phyloP scores from a whole-genome alignment of 2,329 filamentous ascomycete species.

The Penicillium sp. region DNA sequence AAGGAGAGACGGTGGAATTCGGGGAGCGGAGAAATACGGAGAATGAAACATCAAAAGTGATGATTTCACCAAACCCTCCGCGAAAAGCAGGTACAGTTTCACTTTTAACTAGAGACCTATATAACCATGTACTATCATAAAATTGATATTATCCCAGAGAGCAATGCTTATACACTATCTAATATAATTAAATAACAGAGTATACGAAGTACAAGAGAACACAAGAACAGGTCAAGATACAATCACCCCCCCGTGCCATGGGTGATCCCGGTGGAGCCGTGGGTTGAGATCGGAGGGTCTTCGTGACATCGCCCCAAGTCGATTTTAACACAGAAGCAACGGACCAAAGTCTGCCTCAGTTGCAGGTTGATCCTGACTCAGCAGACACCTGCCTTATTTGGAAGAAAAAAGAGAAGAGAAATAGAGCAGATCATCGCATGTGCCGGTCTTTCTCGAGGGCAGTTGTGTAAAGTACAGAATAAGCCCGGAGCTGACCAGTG shows the following conservation, averaged over 20 bases:
- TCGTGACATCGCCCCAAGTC: conserved; percentile 10
- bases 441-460: not conserved
- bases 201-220: not conserved
- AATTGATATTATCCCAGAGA: not conserved
- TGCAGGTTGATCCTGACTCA: conserved; percentile 1
- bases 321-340: not conserved
- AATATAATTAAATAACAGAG: not conserved
- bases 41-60: not conserved
- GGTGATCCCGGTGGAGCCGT: conserved; percentile 22
- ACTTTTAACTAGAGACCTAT: not conserved
- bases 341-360: conserved; percentile 2
- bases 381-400: not conserved
- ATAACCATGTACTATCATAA: not conserved
- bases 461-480: not conserved
- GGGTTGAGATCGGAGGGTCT: conserved; percentile 18
- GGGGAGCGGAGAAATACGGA: conserved; percentile 25
- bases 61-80: conserved; percentile 19
- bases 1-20: conserved; percentile 4
- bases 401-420: too few relatives aligned
- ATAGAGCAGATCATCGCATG: not conserved
- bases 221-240: conserved; percentile 7
- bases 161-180: not conserved
- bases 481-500: not conserved
- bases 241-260: conserved; percentile 22
- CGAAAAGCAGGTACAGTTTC: conserved; percentile 18